Conservation (phyloP, 371 early-diverging fungal genomes). For the Zopfochytrium polystomum region DNA sequence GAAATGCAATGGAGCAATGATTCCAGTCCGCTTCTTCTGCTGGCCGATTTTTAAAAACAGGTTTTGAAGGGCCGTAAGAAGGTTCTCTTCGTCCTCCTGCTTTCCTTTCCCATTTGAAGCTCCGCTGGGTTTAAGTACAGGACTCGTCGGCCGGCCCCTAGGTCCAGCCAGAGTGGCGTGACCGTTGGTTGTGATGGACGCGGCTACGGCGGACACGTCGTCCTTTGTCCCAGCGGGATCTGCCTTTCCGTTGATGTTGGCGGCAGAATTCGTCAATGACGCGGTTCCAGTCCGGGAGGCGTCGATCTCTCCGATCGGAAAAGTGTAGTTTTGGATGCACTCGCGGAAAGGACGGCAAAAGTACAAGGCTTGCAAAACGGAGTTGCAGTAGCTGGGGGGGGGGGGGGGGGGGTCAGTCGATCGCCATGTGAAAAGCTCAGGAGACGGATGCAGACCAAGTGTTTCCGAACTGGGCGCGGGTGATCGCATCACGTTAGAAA, state of each 20-base stretch:
- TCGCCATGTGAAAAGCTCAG: background rate
- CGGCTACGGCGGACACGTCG: background rate
- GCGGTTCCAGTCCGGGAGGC: background rate
- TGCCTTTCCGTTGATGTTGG: background rate
- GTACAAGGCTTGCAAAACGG: slow-evolving; percentile 93
- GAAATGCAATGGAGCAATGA: slow-evolving; percentile 83
- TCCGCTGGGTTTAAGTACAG: background rate
- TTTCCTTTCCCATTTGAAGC: background rate
- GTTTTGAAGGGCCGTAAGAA: slow-evolving; percentile 83
- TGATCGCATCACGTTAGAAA: background rate
- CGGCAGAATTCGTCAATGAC: background rate
- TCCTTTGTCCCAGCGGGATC: background rate
- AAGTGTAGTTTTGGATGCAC: slow-evolving; percentile 67
- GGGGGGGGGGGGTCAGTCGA: no score
- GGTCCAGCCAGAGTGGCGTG: background rate
- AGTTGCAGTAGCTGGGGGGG: slow-evolving; percentile 82
- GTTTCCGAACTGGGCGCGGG: slow-evolving; percentile 74
- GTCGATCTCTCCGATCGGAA: slow-evolving; percentile 24
- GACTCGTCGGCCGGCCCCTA: background rate
- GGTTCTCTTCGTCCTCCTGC: slow-evolving; percentile 58
- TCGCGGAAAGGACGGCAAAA: slow-evolving; percentile 93
- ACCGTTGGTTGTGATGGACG: background rate
- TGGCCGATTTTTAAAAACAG: slow-evolving; percentile 80
- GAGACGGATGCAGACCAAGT: slow-evolving; percentile 63
- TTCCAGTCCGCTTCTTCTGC: slow-evolving; percentile 80